phyloP scores from a whole-genome alignment of 768 basidiomycete species.

The Rossbeevera mucosa region DNA sequence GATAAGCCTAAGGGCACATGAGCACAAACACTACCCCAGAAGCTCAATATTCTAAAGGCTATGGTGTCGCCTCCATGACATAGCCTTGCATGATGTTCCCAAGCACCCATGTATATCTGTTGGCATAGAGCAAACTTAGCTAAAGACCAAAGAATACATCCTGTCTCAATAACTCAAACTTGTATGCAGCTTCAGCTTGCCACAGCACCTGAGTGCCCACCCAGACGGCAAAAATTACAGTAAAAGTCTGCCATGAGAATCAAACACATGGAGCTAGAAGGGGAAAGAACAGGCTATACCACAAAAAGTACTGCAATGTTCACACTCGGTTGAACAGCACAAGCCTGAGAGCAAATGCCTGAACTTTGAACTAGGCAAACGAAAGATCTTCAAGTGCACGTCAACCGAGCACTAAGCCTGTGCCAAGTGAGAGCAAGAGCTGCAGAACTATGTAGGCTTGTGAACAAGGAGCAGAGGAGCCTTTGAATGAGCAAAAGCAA shows the following conservation, averaged over 20 bases:
- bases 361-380: slow-evolving; percentile 88
- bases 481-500: slow-evolving; percentile 34
- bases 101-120: slow-evolving; percentile 78
- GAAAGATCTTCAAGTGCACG: slow-evolving; percentile 56
- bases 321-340: slow-evolving; percentile 99
- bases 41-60: neutral
- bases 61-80: neutral
- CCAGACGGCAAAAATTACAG: slow-evolving; percentile 56
- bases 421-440: slow-evolving; percentile 61
- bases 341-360: slow-evolving; percentile 83
- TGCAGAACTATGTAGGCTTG: slow-evolving; percentile 86
- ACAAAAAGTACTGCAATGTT: slow-evolving; percentile 97
- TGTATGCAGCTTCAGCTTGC: slow-evolving; percentile 86
- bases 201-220: slow-evolving; percentile 79
- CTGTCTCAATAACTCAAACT: slow-evolving; percentile 80
- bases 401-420: slow-evolving; percentile 69
- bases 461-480: slow-evolving; percentile 65
- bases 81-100: slow-evolving; percentile 56
- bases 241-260: slow-evolving; percentile 35
- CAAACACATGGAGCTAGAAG: slow-evolving; percentile 67
- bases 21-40: neutral
- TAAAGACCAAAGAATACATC: slow-evolving; percentile 73
- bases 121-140: slow-evolving; percentile 69
- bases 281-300: slow-evolving; percentile 90
- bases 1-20: neutral